Base-by-base conservation (phyloP, 345 rosid genomes). In the Citrus cavaleriei region DNA sequence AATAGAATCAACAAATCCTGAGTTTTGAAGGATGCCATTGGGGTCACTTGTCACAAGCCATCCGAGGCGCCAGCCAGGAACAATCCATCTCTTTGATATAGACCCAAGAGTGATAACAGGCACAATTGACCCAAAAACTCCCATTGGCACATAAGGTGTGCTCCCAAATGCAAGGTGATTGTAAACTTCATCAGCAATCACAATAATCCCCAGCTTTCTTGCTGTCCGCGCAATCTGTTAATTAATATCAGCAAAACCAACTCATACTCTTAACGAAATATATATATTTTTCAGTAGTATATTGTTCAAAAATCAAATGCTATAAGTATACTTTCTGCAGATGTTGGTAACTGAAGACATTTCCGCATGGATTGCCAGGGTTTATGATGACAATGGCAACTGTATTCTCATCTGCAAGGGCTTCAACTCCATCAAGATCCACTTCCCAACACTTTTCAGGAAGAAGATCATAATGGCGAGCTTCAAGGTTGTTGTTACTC, bases 11-110 rank as follows among this genome's bases (percentile, higher is more conserved):
- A 72, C 78, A 73, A 85, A 89, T 86, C 87, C 84, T 37, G 87
- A 81, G 24, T 84, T 49, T 76, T 77, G 70, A 58, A 90, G 83
- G 46, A 78, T 76, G 72, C 86, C 87, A 62, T 66, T 70, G 3
- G 94, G 91, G 75, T 90, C 94, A 72, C 63, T 81, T 28, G 78
- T 72, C 1, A 80, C 93, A 0, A 92, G 70, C 97, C 97, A 92
- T 21, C 97, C 92, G 58, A 89, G 77, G 66, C 87, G 82, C 97
- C 94, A 92, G 4, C 93, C 93, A 63, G 93, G 97, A 68, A 89
- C 93, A 24, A 84, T 77, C 93, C 92, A 90, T 79, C 89, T 87
- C 77, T 92, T 92, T 0, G 91, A 90, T 75, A 90, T 68, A 18
- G 94, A 90, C 28, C 92, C 93, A 7, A 92, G 85, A 0, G 91